These are phyloP conservation scores for Microcyclospora tardicrescens DNA, from an alignment of 2,329 filamentous ascomycete species.

Conservation along the genomic window DNA sequence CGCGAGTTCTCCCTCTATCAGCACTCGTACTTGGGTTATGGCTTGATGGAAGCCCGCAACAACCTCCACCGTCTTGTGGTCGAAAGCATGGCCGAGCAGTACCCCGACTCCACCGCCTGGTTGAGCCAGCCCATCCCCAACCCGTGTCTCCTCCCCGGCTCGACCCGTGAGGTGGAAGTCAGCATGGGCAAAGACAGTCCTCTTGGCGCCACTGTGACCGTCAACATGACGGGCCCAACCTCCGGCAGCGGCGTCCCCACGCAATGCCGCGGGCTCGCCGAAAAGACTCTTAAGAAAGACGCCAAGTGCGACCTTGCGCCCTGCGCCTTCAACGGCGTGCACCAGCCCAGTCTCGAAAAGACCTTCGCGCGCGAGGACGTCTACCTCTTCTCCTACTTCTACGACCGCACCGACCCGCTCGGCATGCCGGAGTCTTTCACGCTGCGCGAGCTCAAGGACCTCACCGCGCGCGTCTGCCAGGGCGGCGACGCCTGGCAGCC, in stretches of 20 bases:
- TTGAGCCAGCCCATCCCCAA: slow-evolving; percentile 59
- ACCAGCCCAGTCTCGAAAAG: slow-evolving; percentile 84
- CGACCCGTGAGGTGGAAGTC: slow-evolving; percentile 60
- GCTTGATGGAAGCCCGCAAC: slow-evolving; percentile 86
- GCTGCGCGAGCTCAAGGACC: slow-evolving; percentile 73
- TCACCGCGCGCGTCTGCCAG: slow-evolving; percentile 72
- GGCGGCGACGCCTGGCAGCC: slow-evolving; percentile 76
- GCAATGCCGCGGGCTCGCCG: slow-evolving; percentile 79
- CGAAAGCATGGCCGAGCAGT: slow-evolving; percentile 53
- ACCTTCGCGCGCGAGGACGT: slow-evolving; percentile 86
- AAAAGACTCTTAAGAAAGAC: slow-evolving; percentile 84
- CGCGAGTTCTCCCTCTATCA: slow-evolving; percentile 90
- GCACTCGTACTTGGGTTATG: slow-evolving; percentile 94
- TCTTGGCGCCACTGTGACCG: slow-evolving; percentile 50
- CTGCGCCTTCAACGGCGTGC: slow-evolving; percentile 97
- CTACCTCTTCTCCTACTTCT: slow-evolving; percentile 97
- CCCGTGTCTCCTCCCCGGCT: slow-evolving; percentile 75
- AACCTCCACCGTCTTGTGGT: slow-evolving; percentile 68
- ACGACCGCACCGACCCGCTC: slow-evolving; percentile 81
- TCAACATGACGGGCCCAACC: slow-evolving; percentile 82
- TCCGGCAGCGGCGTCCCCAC: slow-evolving; percentile 51
- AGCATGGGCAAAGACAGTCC: slow-evolving; percentile 53
- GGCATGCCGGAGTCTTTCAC: slow-evolving; percentile 99
- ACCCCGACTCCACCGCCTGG: slow-evolving; percentile 49
- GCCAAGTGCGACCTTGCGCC: slow-evolving; percentile 67